Base-by-base conservation (phyloP, 257 asterid genomes). In the Eucommia ulmoides region DNA sequence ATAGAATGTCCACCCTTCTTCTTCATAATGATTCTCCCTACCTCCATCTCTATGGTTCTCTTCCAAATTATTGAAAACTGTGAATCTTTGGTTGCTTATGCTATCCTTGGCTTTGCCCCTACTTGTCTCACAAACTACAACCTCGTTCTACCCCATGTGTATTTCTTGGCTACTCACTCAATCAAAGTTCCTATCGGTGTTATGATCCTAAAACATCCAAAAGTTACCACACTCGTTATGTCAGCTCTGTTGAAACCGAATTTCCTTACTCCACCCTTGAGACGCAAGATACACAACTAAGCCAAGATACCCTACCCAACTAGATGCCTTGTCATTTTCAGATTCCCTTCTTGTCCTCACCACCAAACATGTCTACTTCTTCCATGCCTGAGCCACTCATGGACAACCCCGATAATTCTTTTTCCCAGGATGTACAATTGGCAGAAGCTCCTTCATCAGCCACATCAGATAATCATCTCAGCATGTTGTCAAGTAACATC, bases 91-190 rank as follows among this genome's bases (percentile, higher is more conserved):
- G 45, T 12, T 4, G 45, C n/a, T 4, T 38, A 8, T 38, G 45
- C 20, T 42, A 55, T 44, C 22, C 20, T 7, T 55, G 52, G 52
- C 17, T 55, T n/a, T 9, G 0, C 1, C 18, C n/a, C n/a, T 45
- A 55, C 25, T 12, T 3, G 3, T 17, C 14, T 8, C 22, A 55
- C 22, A 55, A 45, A 11, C 20, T 25, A n/a, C 24, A 55, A 22
- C 50, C 25, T 24, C n/a, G 20, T 19, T 55, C 53, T 23, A 22
- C 7, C 8, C 29, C 53, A 23, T 56, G 61, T 14, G 20, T 56
- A 23, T 56, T 56, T 56, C 8, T 56, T 17, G 45, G 47, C 7
- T 56, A 46, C 15, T 19, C 33, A 0, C 14, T 20, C 0, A 26
- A 46, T 23, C 53, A 45, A n/a, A 24, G 22, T 56, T 8, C 52